Evolutionary conservation across 1,284 basidiomycete genomes (phyloP).

Genomic region (Ceratobasidium sp.): DNA sequence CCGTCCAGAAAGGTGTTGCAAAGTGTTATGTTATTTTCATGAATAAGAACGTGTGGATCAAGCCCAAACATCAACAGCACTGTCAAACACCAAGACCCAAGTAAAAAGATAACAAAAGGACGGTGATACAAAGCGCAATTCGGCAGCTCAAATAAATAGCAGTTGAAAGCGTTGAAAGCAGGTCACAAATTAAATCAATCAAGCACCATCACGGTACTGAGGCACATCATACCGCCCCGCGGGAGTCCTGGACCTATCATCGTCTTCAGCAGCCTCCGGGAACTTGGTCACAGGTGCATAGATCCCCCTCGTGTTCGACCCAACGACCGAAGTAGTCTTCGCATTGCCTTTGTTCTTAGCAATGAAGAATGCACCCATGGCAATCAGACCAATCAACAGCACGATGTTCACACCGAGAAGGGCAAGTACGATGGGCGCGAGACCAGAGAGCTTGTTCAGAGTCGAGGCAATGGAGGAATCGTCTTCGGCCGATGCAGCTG

Average conservation of each 20-base stretch:
- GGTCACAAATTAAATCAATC: neutral
- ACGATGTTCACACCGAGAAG: constrained; percentile 45
- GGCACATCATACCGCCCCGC: constrained; percentile 17
- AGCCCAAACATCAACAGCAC: too few relatives aligned
- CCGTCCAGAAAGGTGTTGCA: too few relatives aligned
- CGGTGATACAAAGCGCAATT: too few relatives aligned
- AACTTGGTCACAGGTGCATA: constrained; percentile 32
- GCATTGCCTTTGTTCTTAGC: neutral
- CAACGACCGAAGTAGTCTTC: neutral
- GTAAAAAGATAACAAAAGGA: too few relatives aligned
- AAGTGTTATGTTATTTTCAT: too few relatives aligned
- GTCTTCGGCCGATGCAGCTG: constrained; percentile 17
- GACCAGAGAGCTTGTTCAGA: constrained; percentile 27
- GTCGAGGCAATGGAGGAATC: constrained; percentile 12
- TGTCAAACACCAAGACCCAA: too few relatives aligned
- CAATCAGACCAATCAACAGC: constrained; percentile 40
- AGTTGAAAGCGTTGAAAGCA: neutral
- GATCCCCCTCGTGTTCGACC: neutral
- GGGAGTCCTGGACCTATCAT: constrained; percentile 10
- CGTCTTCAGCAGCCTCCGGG: constrained; percentile 16
- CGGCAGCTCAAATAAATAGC: neutral
- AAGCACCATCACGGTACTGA: neutral
- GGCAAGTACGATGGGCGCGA: constrained; percentile 43
- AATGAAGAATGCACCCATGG: constrained; percentile 1
- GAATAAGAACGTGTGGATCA: too few relatives aligned